phyloP scores from a whole-genome alignment of 257 asterid species.

The Solanum paucissectum region DNA sequence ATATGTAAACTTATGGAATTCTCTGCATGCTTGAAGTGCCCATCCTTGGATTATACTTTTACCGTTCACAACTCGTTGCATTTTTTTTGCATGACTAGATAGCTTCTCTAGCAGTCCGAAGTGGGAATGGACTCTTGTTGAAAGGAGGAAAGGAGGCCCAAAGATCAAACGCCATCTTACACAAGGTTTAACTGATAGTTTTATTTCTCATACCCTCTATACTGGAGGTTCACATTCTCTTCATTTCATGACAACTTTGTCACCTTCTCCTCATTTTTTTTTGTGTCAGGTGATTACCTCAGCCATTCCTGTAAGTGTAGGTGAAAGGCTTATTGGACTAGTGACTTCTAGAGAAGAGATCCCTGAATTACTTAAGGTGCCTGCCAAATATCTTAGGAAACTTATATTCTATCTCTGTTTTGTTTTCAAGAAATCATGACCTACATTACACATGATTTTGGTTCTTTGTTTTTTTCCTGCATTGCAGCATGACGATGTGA shows the following conservation, averaged over 20 bases:
- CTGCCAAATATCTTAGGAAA: not conserved
- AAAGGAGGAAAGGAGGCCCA: constrained; percentile 87
- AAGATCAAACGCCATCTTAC: constrained; percentile 58
- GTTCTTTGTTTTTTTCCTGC: not conserved
- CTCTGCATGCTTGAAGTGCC: not conserved
- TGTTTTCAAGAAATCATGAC: not conserved
- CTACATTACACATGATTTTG: not conserved
- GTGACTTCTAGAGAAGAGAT: constrained; percentile 76
- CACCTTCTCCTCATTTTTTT: not conserved
- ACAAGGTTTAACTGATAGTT: constrained; percentile 33
- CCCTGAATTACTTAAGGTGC: constrained; percentile 72
- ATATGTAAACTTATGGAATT: not conserved
- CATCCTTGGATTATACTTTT: not conserved
- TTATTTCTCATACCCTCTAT: not conserved
- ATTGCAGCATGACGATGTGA: constrained; percentile 65
- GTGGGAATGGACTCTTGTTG: constrained; percentile 77
- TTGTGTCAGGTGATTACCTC: constrained; percentile 48
- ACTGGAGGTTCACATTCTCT: not conserved
- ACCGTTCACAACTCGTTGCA: not conserved
- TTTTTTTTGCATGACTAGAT: constrained; percentile 26
- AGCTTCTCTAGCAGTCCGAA: constrained; percentile 74
- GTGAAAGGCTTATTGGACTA: constrained; percentile 64
- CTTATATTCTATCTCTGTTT: not conserved
- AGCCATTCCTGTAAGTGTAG: constrained; percentile 56
- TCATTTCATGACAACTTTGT: not conserved